Conservation (phyloP, 805 yeast species). For the Wickerhamomyces hampshirensis region DNA sequence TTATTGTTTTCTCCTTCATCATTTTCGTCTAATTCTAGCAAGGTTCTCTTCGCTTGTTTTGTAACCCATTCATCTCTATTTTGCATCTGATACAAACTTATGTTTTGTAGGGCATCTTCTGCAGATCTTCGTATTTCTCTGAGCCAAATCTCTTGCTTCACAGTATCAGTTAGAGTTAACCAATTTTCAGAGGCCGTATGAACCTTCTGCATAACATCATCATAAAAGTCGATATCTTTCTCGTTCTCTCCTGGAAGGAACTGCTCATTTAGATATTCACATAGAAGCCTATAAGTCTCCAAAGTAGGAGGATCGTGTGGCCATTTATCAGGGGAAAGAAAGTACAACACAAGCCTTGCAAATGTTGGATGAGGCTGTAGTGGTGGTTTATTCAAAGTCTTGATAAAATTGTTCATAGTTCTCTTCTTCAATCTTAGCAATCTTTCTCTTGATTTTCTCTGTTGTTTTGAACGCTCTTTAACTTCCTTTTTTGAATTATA, state of each 20-base stretch:
- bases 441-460: slow-evolving; percentile 42
- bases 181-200: slow-evolving; percentile 43
- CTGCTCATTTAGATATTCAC: slow-evolving; percentile 22
- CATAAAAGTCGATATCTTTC: slow-evolving; percentile 12
- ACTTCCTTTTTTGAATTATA: slow-evolving; percentile 46
- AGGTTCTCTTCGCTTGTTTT: slow-evolving; percentile 21
- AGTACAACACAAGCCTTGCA: slow-evolving; percentile 43
- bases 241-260: slow-evolving; percentile 13
- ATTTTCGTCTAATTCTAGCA: background rate
- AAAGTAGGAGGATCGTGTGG: slow-evolving; percentile 49
- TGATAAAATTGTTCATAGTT: slow-evolving; percentile 32
- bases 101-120: slow-evolving; percentile 36
- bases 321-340: slow-evolving; percentile 42
- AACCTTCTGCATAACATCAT: slow-evolving; percentile 34
- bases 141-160: slow-evolving; percentile 38
- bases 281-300: slow-evolving; percentile 36
- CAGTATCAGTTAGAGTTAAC: slow-evolving; percentile 31
- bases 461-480: slow-evolving; percentile 37
- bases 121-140: slow-evolving; percentile 41
- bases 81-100: slow-evolving; percentile 40
- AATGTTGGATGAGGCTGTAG: slow-evolving; percentile 43
- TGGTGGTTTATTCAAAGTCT: slow-evolving; percentile 32
- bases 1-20: slow-evolving; percentile 1
- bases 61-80: slow-evolving; percentile 36
- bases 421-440: slow-evolving; percentile 34